A percentile compares a stretch with the other conserved stretches of the same genome.
These are phyloP conservation scores for Endoconidiophora polonica DNA, from an alignment of 2,329 filamentous ascomycete species.

Conservation along the genomic window DNA sequence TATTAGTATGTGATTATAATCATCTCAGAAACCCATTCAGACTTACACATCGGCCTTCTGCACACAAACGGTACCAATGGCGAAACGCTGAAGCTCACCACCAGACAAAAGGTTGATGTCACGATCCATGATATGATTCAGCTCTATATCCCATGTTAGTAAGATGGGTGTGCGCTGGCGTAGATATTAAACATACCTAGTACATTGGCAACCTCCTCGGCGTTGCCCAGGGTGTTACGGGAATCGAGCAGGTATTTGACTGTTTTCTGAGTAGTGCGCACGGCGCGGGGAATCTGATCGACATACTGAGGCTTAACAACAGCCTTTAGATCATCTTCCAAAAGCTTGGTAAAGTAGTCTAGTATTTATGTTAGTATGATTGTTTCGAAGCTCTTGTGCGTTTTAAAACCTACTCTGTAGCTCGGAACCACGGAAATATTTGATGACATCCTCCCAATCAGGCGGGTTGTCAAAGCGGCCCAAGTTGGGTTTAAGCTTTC, in stretches of 20 bases:
- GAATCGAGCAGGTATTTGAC: constrained; percentile 66
- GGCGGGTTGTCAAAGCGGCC: constrained; percentile 90
- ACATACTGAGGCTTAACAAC: constrained; percentile 99
- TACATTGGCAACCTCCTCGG: constrained; percentile 64
- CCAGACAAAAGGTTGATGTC: constrained; percentile 83
- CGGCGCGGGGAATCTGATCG: constrained; percentile 88
- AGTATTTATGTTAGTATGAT: background rate
- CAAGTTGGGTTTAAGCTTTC: constrained; percentile 96
- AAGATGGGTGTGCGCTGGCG: background rate
- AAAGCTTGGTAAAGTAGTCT: constrained; percentile 96
- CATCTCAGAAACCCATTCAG: constrained; percentile 13
- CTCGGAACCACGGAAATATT: constrained; percentile 94
- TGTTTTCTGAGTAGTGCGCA: constrained; percentile 63
- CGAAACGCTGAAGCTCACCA: constrained; percentile 95
- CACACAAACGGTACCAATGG: constrained; percentile 88
- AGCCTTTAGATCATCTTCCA: constrained; percentile 93
- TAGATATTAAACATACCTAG: constrained; percentile 25
- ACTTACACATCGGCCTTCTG: constrained; percentile 69
- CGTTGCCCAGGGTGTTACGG: constrained; percentile 60
- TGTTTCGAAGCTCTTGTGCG: background rate
- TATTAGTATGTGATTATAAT: constrained; percentile 6
- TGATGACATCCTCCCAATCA: constrained; percentile 98
- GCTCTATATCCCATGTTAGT: constrained; percentile 32
- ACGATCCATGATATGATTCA: constrained; percentile 79
- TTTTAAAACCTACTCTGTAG: constrained; percentile 58